Evolutionary conservation across 1,139 yeast genomes (phyloP).

Genomic region (Saccharomyces uvarum): DNA sequence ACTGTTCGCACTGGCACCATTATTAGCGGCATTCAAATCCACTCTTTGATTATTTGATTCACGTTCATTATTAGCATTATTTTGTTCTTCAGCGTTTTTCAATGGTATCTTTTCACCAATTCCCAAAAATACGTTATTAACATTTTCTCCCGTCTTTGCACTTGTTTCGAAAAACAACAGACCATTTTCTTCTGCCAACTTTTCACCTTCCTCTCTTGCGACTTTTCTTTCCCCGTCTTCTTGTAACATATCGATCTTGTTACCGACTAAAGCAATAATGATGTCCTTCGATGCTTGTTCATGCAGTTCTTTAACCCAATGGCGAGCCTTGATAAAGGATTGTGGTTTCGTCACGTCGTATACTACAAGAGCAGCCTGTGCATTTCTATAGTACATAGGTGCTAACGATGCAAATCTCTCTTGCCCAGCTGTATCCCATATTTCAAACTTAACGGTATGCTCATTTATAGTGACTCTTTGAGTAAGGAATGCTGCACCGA

Average conservation of each 20-base stretch:
- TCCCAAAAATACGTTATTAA: conserved; percentile 83
- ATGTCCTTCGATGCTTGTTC: conserved; percentile 91
- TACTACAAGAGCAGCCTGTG: conserved; percentile 96
- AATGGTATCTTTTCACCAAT: conserved; percentile 56
- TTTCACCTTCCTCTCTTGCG: conserved; percentile 78
- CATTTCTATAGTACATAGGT: conserved; percentile 96
- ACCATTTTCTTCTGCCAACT: conserved; percentile 76
- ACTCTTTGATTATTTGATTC: conserved; percentile 4
- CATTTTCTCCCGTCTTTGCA: conserved; percentile 88
- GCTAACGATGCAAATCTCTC: conserved; percentile 94
- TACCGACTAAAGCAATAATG: conserved; percentile 88
- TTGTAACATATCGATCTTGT: conserved; percentile 68
- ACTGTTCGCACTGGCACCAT: conserved; percentile 2
- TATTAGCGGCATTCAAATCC: conserved; percentile 1
- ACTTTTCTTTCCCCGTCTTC: conserved; percentile 58
- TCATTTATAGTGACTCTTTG: conserved; percentile 90
- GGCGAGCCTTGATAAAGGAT: conserved; percentile 96
- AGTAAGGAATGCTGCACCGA: conserved; percentile 95
- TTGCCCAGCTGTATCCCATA: conserved; percentile 99
- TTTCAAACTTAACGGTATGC: conserved; percentile 87
- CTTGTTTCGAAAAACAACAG: conserved; percentile 88
- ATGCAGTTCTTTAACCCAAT: conserved; percentile 95
- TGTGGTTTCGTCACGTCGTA: conserved; percentile 96
- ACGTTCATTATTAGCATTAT: background rate
- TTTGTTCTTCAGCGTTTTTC: conserved; percentile 5